Conservation (phyloP, 169 alveolate genomes). For the Eimeria necatrix region DNA sequence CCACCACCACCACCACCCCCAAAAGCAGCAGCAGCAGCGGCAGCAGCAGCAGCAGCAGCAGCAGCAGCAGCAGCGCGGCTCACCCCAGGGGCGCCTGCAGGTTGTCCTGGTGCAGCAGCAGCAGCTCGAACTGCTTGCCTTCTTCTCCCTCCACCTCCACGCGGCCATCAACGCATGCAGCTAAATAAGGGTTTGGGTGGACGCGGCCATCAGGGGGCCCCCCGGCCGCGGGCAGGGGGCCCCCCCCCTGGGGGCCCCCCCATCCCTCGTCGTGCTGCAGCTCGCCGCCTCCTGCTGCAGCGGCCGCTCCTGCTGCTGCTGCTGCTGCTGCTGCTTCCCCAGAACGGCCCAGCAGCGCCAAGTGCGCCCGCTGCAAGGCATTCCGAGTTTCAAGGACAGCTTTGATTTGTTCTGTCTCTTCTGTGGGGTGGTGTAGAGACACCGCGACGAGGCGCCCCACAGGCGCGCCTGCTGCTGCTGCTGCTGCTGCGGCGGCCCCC, state of each 20-base stretch:
- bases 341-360: slow-evolving; percentile 39
- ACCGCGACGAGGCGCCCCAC: slow-evolving; percentile 72
- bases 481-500: slow-evolving; percentile 16
- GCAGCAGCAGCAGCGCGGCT: not conserved
- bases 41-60: not conserved
- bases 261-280: not conserved
- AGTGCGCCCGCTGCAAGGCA: slow-evolving; percentile 64
- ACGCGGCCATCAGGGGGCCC: not conserved
- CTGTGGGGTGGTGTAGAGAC: slow-evolving; percentile 55
- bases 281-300: not conserved
- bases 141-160: slow-evolving; percentile 72
- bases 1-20: not conserved
- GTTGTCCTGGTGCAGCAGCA: slow-evolving; percentile 58
- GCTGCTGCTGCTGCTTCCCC: slow-evolving; percentile 26
- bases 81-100: slow-evolving; percentile 51
- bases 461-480: slow-evolving; percentile 28
- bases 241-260: not conserved
- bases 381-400: slow-evolving; percentile 43
- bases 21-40: not conserved
- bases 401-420: slow-evolving; percentile 34
- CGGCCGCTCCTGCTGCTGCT: slow-evolving; percentile 28
- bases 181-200: slow-evolving; percentile 66
- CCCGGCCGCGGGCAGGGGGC: not conserved
- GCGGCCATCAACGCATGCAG: slow-evolving; percentile 52
- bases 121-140: slow-evolving; percentile 67